Evolutionary conservation across 2,329 filamentous ascomycete genomes (phyloP), one percentile per base, ranked within the genome.

Genomic region (Periconia macrospinosa): DNA sequence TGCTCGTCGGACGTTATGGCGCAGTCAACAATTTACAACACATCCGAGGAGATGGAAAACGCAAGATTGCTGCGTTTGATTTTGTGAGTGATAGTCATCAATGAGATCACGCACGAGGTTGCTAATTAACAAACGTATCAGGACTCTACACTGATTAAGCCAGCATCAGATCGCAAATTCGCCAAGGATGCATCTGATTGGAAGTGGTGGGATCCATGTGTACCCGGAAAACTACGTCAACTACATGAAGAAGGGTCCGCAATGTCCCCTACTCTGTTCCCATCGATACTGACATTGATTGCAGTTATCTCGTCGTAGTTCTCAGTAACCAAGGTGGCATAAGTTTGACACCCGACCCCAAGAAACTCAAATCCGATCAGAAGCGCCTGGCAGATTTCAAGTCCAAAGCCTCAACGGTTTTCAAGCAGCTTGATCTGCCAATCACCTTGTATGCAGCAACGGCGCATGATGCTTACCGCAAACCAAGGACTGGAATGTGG

Each of bases 401-500:
- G 72, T 80, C 86, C 50, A 96, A 95, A 67, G 85, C 88, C 57
- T 79, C 79, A 19, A 82, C 85, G 2, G 82, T 97, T 1, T 79
- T 97, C 57, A 81, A 76, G 45, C 81, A 86, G 48, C 82, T 96
- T 30, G 85, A 92, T 65, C 74, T 97, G 9, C 91, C 93, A 0
- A 80, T 90, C 13, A 87, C 83, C 2, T 71, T 97, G 19, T 97
- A 97, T 73, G 94, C 92, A 8, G 93, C 94, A 2, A 96, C 92
- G 0, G 86, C 78, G 41, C 87, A 87, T 53, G 92, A 97, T 65
- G 80, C 84, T 6, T 97, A 87, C 71, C 85, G 94, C 50, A 99
- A 99, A 75, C 94, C 94, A 5, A 82, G 92, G 40, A 81, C 79
- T 1, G 93, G 92, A 18, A 97, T 97, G 90, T 99, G 94, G 93